These are phyloP conservation scores for Paraphysoderma sedebokerense DNA, from an alignment of 371 early-diverging fungal genomes.

Conservation along the genomic window DNA sequence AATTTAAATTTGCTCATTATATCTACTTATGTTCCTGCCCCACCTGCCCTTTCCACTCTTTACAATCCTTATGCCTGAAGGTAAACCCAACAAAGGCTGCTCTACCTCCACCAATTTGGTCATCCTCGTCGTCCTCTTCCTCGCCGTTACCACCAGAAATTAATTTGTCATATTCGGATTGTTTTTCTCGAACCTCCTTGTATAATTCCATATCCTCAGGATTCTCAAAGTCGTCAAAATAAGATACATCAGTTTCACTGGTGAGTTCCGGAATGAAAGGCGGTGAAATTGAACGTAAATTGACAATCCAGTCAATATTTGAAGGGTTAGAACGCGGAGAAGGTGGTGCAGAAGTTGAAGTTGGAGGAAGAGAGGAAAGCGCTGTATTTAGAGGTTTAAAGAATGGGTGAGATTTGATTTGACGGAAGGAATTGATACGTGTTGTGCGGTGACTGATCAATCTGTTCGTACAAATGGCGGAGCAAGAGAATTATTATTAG, in stretches of 20 bases:
- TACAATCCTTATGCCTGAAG: slow-evolving; percentile 17
- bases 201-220: slow-evolving; percentile 54
- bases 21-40: not conserved
- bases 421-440: too few relatives aligned
- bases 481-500: not conserved
- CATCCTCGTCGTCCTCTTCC: slow-evolving; percentile 6
- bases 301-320: too few relatives aligned
- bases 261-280: slow-evolving; percentile 59
- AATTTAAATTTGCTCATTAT: too few relatives aligned
- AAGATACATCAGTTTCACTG: slow-evolving; percentile 47
- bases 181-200: slow-evolving; percentile 42
- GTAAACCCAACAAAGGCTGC: slow-evolving; percentile 51
- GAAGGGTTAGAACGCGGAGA: too few relatives aligned
- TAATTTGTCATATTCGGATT: slow-evolving; percentile 21
- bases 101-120: slow-evolving; percentile 3
- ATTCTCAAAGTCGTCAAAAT: slow-evolving; percentile 69
- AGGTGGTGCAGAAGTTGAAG: too few relatives aligned
- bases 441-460: slow-evolving; percentile 38
- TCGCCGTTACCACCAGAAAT: slow-evolving; percentile 1
- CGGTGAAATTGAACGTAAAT: too few relatives aligned
- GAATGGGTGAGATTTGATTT: too few relatives aligned
- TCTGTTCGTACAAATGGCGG: slow-evolving; percentile 5
- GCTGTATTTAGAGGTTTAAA: too few relatives aligned
- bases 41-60: slow-evolving; percentile 7
- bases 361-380: too few relatives aligned